phyloP scores from a whole-genome alignment of 768 basidiomycete genomes.

The Hydnomerulius pinastri region DNA sequence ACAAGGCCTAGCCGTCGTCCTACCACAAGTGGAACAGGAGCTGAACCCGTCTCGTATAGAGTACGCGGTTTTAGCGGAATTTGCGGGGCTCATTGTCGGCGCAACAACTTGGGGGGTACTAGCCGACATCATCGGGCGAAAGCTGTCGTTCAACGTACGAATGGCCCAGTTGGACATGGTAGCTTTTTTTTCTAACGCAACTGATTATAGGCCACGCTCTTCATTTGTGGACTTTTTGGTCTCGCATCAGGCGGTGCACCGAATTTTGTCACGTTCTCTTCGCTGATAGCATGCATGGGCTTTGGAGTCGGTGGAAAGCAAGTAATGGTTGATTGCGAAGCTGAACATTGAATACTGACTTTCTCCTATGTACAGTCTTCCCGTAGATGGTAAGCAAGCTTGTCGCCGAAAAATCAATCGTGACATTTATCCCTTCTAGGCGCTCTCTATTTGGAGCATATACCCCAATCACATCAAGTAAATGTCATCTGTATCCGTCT shows the following conservation, averaged over 20 bases:
- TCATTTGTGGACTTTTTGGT: constrained; percentile 49
- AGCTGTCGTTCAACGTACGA: constrained; percentile 43
- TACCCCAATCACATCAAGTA: constrained; percentile 43
- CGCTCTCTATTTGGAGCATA: constrained; percentile 47
- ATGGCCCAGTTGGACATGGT: background rate
- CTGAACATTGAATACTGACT: constrained; percentile 23
- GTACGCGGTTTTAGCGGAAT: constrained; percentile 48
- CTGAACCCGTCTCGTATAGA: constrained; percentile 44
- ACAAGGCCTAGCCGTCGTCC: constrained; percentile 48
- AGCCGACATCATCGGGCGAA: constrained; percentile 51
- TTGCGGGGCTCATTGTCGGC: constrained; percentile 50
- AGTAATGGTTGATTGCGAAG: constrained; percentile 20
- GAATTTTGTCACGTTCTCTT: constrained; percentile 47
- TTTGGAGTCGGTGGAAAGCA: constrained; percentile 56
- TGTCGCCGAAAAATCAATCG: background rate
- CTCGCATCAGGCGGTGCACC: constrained; percentile 48
- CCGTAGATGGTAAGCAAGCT: constrained; percentile 44
- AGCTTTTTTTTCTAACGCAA: background rate
- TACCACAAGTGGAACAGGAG: constrained; percentile 45
- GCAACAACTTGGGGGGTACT: constrained; percentile 51
- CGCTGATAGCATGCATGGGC: constrained; percentile 47
- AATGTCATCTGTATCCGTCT: constrained; percentile 1
- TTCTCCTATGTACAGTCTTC: constrained; percentile 31
- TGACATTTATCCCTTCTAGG: constrained; percentile 28
- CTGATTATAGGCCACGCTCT: constrained; percentile 31